Base-by-base conservation (phyloP, 371 early-diverging fungal genomes). In the Actinomortierella ambigua region DNA sequence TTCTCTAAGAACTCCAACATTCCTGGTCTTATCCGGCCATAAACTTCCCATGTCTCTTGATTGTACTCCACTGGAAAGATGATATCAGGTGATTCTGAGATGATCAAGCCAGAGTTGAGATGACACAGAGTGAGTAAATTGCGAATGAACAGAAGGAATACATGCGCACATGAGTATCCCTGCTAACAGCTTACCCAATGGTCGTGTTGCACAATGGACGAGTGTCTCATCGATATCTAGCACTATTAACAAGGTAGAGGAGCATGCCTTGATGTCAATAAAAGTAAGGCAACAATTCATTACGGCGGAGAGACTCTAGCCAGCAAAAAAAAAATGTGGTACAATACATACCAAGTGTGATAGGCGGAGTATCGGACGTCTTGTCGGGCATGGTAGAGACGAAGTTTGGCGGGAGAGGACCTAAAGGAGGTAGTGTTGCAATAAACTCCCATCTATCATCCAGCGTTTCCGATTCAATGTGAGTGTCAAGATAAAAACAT, bases 221-320 rank as follows among this genome's bases (percentile, higher is more conserved):
- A 91, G 77, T 0, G 92, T 92, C 57, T 93, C 90, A 65, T 92
- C 92, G 44, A 92, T 66, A 61, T 92, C 92, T 53, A 92, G 64
- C 0, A 93, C 79, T 43, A 73, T 2, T 20, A n/a, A 34, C 39
- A 15, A 2, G 27, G 5, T n/a, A 34, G 34, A 34, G 11, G n/a
- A n/a, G n/a, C n/a, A n/a, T n/a, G n/a, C n/a, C n/a, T n/a, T n/a
- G n/a, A n/a, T n/a, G n/a, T n/a, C n/a, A n/a, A n/a, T n/a, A n/a
- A n/a, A n/a, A 55, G 7, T 55, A 41, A 55, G 11, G 6, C 7
- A 17, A 55, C 13, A 41, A 29, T 52, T 29, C 13, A 52, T 11
- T 22, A 28, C 8, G 24, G n/a, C n/a, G n/a, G n/a, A n/a, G n/a
- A n/a, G n/a, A n/a, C n/a, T n/a, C n/a, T n/a, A n/a, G n/a, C n/a